phyloP scores from a whole-genome alignment of 352 stramenopile genomes.

The Hyaloperonospora brassicae region DNA sequence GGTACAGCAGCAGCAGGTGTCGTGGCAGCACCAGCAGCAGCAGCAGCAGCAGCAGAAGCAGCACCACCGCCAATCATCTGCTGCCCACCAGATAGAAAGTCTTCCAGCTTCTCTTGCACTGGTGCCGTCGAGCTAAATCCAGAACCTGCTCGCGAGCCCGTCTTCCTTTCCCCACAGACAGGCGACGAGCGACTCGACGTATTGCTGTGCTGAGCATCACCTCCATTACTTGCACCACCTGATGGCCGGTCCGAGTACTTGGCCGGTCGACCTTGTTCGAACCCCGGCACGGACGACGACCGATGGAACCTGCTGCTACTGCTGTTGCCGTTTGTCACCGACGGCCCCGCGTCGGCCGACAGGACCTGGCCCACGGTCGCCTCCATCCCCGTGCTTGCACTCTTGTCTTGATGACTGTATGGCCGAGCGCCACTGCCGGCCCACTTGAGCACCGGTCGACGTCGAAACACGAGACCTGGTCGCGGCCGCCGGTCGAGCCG shows the following conservation, averaged over 20 bases:
- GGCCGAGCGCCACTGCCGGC: conserved; percentile 20
- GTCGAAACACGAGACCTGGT: conserved; percentile 57
- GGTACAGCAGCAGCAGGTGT: conserved; percentile 9
- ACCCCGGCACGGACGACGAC: conserved; percentile 33
- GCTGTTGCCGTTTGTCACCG: too few relatives aligned
- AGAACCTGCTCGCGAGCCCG: conserved; percentile 30
- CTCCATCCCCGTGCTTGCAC: conserved; percentile 8
- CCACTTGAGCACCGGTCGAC: conserved; percentile 69
- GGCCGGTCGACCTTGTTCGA: conserved; percentile 43
- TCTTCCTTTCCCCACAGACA: conserved; percentile 17
- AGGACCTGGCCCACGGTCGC: too few relatives aligned
- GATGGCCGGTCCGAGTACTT: conserved; percentile 59
- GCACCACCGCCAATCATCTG: conserved; percentile 7
- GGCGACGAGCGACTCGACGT: conserved; percentile 14
- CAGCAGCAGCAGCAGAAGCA: conserved; percentile 6
- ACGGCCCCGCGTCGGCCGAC: conserved; percentile 4
- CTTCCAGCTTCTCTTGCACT: conserved; percentile 44
- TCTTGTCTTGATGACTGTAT: conserved; percentile 14
- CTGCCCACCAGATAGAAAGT: conserved; percentile 64
- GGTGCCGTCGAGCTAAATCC: conserved; percentile 20
- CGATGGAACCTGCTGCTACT: conserved; percentile 29
- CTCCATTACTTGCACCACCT: conserved; percentile 6
- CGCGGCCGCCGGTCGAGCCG: conserved; percentile 52
- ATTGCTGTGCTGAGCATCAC: conserved; percentile 24
- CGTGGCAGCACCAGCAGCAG: conserved; percentile 6